Conservation (phyloP, 2,329 filamentous ascomycete genomes). For the Fusarium cicatricum region DNA sequence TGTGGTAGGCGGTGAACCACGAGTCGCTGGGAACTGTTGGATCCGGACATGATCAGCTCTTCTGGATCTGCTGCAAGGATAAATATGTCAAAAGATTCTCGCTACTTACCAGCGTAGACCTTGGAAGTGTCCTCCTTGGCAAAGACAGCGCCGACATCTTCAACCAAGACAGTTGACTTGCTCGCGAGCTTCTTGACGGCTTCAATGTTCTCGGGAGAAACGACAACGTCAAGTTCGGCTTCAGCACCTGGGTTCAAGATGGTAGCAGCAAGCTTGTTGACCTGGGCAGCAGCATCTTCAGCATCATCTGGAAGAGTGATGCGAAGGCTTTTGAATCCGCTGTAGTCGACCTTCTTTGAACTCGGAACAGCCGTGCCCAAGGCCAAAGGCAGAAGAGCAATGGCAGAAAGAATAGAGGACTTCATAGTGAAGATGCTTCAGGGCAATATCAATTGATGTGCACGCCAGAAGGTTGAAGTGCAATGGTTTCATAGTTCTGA, state of each 20-base stretch:
- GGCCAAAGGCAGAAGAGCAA: conserved; percentile 20
- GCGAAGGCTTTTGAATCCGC: conserved; percentile 32
- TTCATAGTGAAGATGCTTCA: conserved; percentile 1
- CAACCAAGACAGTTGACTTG: conserved; percentile 23
- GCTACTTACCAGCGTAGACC: conserved; percentile 17
- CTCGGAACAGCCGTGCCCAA: conserved; percentile 18
- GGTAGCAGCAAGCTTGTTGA: conserved; percentile 27
- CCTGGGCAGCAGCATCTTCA: conserved; percentile 7
- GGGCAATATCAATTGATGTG: too few species aligned
- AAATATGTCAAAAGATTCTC: rapidly evolving
- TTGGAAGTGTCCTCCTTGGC: conserved; percentile 17
- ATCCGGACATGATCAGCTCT: background rate
- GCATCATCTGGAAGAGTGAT: conserved; percentile 21
- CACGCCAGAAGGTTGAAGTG: too few species aligned
- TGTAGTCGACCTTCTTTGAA: conserved; percentile 33
- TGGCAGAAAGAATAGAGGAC: conserved; percentile 5
- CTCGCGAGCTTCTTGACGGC: conserved; percentile 21
- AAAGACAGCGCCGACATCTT: conserved; percentile 27
- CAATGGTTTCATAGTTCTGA: too few species aligned
- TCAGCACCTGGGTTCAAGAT: conserved; percentile 24
- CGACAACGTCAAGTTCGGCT: conserved; percentile 24
- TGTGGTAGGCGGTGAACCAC: conserved; percentile 31
- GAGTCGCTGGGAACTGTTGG: conserved; percentile 20
- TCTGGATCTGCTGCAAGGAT: too few species aligned
- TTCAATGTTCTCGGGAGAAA: conserved; percentile 27